phyloP scores from a whole-genome alignment of 1,284 basidiomycete species.

The Macrocystidia cucumis region DNA sequence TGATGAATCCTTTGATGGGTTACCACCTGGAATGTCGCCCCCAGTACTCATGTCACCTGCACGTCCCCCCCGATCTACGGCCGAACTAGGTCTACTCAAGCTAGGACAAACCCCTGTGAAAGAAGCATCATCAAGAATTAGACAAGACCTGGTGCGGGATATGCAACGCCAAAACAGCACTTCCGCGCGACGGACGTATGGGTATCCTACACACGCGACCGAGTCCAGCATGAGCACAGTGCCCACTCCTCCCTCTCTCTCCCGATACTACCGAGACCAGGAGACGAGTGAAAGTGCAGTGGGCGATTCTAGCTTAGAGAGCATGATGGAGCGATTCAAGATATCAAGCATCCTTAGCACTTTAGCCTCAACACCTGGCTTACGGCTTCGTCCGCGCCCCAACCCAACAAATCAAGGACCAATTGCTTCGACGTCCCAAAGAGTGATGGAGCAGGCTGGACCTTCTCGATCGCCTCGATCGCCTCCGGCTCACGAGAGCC shows the following conservation, averaged over 20 bases:
- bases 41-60: conserved; percentile 81
- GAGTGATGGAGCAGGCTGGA: too few relatives aligned
- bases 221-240: conserved; percentile 61
- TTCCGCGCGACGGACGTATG: conserved; percentile 16
- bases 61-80: conserved; percentile 53
- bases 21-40: conserved; percentile 73
- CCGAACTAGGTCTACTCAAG: conserved; percentile 41
- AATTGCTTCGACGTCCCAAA: too few relatives aligned
- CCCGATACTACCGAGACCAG: conserved; percentile 42
- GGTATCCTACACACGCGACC: conserved; percentile 16
- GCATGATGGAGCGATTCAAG: conserved; percentile 28
- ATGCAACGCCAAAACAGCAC: conserved; percentile 27
- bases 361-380: conserved; percentile 17
- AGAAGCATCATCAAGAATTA: conserved; percentile 62
- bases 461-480: too few relatives aligned
- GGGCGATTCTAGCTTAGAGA: conserved; percentile 33
- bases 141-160: conserved; percentile 49
- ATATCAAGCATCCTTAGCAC: conserved; percentile 14
- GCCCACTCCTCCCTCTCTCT: conserved; percentile 59
- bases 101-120: conserved; percentile 55
- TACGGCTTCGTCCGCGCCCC: conserved; percentile 16
- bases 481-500: conserved; percentile 11
- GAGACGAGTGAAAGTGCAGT: conserved; percentile 43
- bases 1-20: conserved; percentile 53
- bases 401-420: conserved; percentile 8